phyloP scores from a whole-genome alignment of 2,329 filamentous ascomycete species.

The Xylariaceae sp. region DNA sequence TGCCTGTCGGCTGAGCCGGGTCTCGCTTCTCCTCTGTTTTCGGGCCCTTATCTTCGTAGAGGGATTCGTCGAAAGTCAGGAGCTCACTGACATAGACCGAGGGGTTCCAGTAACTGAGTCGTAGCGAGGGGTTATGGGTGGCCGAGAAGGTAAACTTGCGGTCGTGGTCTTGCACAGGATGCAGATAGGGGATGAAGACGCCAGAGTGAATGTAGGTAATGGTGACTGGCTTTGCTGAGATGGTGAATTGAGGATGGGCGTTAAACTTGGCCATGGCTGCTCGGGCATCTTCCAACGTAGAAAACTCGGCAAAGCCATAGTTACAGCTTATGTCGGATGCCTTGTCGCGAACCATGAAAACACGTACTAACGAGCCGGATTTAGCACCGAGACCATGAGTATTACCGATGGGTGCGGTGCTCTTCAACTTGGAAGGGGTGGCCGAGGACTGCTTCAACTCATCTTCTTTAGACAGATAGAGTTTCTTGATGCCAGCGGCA shows the following conservation, averaged over 20 bases:
- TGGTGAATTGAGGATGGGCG: slow-evolving; percentile 72
- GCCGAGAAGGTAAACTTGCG: slow-evolving; percentile 67
- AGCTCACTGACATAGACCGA: slow-evolving; percentile 68
- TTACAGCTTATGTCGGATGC: slow-evolving; percentile 70
- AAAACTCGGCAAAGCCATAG: slow-evolving; percentile 84
- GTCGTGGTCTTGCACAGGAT: slow-evolving; percentile 52
- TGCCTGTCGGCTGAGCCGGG: slow-evolving; percentile 28
- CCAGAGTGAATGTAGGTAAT: slow-evolving; percentile 79
- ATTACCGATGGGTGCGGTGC: slow-evolving; percentile 54
- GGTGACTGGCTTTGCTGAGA: slow-evolving; percentile 68
- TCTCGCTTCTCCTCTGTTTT: slow-evolving; percentile 36
- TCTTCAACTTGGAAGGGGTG: slow-evolving; percentile 54
- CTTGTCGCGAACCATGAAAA: slow-evolving; percentile 74
- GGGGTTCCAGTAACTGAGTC: slow-evolving; percentile 74
- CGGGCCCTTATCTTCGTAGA: slow-evolving; percentile 40
- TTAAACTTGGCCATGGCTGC: slow-evolving; percentile 71
- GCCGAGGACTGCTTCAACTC: slow-evolving; percentile 45
- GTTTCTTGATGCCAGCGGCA: slow-evolving; percentile 68
- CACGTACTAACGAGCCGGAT: slow-evolving; percentile 70
- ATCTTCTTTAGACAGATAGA: slow-evolving; percentile 61
- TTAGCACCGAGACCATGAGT: slow-evolving; percentile 65
- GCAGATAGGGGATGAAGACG: slow-evolving; percentile 74
- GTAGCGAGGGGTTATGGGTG: slow-evolving; percentile 63
- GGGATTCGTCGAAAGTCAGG: slow-evolving; percentile 53
- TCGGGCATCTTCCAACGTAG: slow-evolving; percentile 70